Base-by-base conservation (phyloP, 768 basidiomycete species). In the Phylloporus sp. region DNA sequence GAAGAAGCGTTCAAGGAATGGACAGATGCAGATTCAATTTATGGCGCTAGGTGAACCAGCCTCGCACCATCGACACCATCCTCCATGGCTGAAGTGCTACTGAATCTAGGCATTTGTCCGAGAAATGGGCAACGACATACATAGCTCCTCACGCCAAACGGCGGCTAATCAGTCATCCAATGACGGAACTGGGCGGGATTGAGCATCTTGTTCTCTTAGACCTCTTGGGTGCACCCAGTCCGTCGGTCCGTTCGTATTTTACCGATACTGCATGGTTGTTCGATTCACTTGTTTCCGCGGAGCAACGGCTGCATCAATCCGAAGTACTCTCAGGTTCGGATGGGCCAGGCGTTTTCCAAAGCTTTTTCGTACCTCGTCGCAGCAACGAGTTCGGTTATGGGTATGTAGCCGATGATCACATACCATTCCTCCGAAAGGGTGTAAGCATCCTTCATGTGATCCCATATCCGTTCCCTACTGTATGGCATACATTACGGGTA, bases 1-100 rank as follows among this genome's bases (percentile, higher is more conserved):
- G 96, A 99, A 67, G 96, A 98, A 66, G 96, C 96, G 1, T 97
- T 95, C 66, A 74, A 80, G 38, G 73, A 79, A 22, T 99, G 95
- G 95, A 91, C 90, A 3, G 77, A 74, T 24, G 81, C 78, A 3
- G 95, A 99, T 66, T 94, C 90, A 1, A 82, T 91, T 34, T 99
- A 99, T 62, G 95, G 95, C n/a, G 85, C 95, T 32, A 81, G 90
- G 94, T 91, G 58, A 46, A 38, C 22, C 21, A 13, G 18, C 28
- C 20, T 45, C 14, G 9, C 13, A 14, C 9, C 9, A 17, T 27
- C 11, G 2, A 3, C 21, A 33, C 10, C 11, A n/a, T 43, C 8
- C 18, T 43, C 17, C 39, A 28, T 36, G 26, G 17, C 38, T 41
- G 8, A 53, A 33, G 14, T 44, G 17, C 21, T 14, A 44, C 43